Evolutionary conservation across 352 stramenopile genomes (phyloP).

Genomic region (Pythium dissotocum): DNA sequence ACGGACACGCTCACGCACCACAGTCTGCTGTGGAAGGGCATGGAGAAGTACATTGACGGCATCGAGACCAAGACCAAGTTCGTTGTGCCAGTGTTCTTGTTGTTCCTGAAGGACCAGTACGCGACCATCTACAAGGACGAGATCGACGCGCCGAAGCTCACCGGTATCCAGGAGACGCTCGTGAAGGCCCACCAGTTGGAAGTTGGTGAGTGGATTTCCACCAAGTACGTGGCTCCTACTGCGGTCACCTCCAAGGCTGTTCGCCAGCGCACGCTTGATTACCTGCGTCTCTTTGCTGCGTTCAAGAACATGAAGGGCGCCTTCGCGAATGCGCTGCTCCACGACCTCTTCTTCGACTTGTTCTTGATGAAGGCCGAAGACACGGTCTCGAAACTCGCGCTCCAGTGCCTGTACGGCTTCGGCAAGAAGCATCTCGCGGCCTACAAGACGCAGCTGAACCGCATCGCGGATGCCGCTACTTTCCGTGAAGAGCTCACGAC

Average conservation of each 20-base stretch:
- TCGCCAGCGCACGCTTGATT: slow-evolving; percentile 77
- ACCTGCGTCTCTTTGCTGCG: slow-evolving; percentile 75
- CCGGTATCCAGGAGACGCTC: slow-evolving; percentile 52
- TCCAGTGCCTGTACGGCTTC: slow-evolving; percentile 87
- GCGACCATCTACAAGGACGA: slow-evolving; percentile 73
- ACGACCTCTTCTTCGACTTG: slow-evolving; percentile 81
- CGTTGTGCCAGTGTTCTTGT: slow-evolving; percentile 82
- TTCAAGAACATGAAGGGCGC: slow-evolving; percentile 90
- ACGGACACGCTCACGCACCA: slow-evolving; percentile 80
- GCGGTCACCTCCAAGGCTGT: slow-evolving; percentile 73
- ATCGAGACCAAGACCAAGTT: slow-evolving; percentile 87
- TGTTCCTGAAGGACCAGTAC: slow-evolving; percentile 86
- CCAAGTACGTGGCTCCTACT: slow-evolving; percentile 21
- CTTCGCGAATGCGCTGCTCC: slow-evolving; percentile 76
- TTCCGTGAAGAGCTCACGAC: slow-evolving; percentile 91
- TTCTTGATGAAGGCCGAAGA: slow-evolving; percentile 90
- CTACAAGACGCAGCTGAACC: slow-evolving; percentile 87
- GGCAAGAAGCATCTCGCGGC: slow-evolving; percentile 78
- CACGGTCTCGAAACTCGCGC: slow-evolving; percentile 78
- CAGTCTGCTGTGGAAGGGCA: slow-evolving; percentile 75
- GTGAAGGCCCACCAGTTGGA: slow-evolving; percentile 38
- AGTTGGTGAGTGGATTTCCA: slow-evolving; percentile 25
- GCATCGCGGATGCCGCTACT: slow-evolving; percentile 72
- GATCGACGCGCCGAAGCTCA: slow-evolving; percentile 40
- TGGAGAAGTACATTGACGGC: slow-evolving; percentile 71